phyloP scores from a whole-genome alignment of 2,329 filamentous ascomycete genomes.

The Diplodia sapinea region DNA sequence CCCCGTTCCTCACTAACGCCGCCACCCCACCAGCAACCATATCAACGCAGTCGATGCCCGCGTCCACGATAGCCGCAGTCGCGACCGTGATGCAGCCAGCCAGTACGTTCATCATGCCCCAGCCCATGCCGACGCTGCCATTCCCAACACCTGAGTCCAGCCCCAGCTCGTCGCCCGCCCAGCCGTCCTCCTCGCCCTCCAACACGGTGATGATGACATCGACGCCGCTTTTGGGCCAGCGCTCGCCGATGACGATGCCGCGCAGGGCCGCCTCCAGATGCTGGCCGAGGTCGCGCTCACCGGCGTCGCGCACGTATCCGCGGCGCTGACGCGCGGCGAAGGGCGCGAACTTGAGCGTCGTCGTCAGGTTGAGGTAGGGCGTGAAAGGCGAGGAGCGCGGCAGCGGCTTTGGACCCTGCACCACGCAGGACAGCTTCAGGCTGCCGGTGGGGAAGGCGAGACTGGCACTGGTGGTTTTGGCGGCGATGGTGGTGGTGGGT shows the following conservation, averaged over 20 bases:
- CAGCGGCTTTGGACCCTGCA: conserved; percentile 90
- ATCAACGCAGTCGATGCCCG: conserved; percentile 94
- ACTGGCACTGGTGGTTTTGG: conserved; percentile 32
- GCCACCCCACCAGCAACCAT: conserved; percentile 88
- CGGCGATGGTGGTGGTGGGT: conserved; percentile 40
- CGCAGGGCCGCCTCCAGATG: conserved; percentile 90
- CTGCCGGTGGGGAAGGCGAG: conserved; percentile 65
- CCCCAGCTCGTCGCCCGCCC: conserved; percentile 62
- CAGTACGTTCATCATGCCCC: conserved; percentile 90
- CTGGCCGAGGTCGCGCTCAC: conserved; percentile 85
- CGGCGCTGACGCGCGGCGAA: conserved; percentile 84
- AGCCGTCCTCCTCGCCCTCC: conserved; percentile 85
- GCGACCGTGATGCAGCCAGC: conserved; percentile 92
- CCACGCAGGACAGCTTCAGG: conserved; percentile 89
- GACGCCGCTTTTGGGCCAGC: conserved; percentile 98
- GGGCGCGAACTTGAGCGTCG: conserved; percentile 94
- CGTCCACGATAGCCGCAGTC: conserved; percentile 89
- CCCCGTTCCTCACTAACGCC: conserved; percentile 65
- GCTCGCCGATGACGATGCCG: conserved; percentile 87
- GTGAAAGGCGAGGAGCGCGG: conserved; percentile 90
- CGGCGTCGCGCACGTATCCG: conserved; percentile 84
- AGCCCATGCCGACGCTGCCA: conserved; percentile 58
- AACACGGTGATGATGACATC: conserved; percentile 92
- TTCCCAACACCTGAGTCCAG: conserved; percentile 52
- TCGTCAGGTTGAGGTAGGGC: conserved; percentile 87